These are phyloP conservation scores for Boletus reticulatus DNA, from an alignment of 768 basidiomycete species.

Conservation along the genomic window DNA sequence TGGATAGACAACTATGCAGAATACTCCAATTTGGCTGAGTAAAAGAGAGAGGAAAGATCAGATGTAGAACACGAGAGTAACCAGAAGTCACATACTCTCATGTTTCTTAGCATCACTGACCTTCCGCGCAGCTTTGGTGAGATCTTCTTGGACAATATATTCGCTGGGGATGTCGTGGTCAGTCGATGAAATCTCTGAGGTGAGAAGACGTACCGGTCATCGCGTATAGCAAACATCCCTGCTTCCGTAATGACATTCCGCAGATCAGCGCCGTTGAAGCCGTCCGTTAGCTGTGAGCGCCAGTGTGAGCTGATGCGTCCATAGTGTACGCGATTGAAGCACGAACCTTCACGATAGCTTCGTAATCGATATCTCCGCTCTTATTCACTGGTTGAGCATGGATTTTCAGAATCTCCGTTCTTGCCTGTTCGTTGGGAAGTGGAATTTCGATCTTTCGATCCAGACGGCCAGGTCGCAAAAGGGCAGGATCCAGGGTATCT, in stretches of 20 bases:
- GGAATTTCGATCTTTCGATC: conserved; percentile 99
- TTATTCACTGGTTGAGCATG: conserved; percentile 95
- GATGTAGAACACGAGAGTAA: background rate
- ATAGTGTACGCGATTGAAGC: background rate
- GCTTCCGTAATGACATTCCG: conserved; percentile 94
- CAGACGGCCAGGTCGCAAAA: conserved; percentile 91
- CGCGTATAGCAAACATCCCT: conserved; percentile 98
- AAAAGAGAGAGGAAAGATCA: background rate
- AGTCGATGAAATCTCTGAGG: background rate
- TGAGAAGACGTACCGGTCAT: conserved; percentile 66
- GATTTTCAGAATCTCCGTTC: conserved; percentile 96
- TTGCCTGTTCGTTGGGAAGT: conserved; percentile 94
- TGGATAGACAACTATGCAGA: conserved; percentile 30
- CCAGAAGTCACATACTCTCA: conserved; percentile 64
- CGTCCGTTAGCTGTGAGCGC: conserved; percentile 67
- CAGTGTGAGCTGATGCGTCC: background rate
- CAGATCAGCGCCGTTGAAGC: conserved; percentile 95
- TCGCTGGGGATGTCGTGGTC: conserved; percentile 47
- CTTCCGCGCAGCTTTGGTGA: conserved; percentile 95
- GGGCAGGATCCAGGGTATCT: conserved; percentile 95
- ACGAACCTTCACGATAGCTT: conserved; percentile 91
- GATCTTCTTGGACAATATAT: conserved; percentile 90
- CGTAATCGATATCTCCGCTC: conserved; percentile 93
- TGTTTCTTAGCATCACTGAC: conserved; percentile 97
- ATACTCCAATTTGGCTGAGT: conserved; percentile 44